Conservation (phyloP, 768 basidiomycete genomes). For the Russula earlei region DNA sequence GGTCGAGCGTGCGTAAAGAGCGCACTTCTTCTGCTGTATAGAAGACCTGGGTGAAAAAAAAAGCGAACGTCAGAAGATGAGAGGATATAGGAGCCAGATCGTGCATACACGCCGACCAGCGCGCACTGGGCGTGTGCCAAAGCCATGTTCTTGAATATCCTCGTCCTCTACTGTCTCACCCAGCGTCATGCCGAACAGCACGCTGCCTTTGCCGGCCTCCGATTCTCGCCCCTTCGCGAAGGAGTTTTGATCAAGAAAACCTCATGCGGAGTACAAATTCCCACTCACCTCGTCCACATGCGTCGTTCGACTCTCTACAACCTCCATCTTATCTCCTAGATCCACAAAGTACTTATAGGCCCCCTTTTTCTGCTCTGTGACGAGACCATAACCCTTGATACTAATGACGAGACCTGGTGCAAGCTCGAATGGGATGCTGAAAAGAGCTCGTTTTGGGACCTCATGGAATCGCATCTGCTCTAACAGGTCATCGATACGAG, state of each 20-base stretch:
- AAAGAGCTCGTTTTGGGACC: constrained; percentile 73
- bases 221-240: constrained; percentile 27
- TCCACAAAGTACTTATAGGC: constrained; percentile 76
- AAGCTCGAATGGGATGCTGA: constrained; percentile 73
- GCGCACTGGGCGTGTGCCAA: constrained; percentile 32
- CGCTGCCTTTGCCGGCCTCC: constrained; percentile 29
- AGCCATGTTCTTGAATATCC: constrained; percentile 31
- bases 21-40: constrained; percentile 78
- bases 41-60: constrained; percentile 47
- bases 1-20: constrained; percentile 71
- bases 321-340: constrained; percentile 66
- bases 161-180: constrained; percentile 30
- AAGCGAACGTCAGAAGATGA: background rate
- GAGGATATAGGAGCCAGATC: constrained; percentile 14
- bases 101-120: constrained; percentile 40
- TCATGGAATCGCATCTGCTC: constrained; percentile 76
- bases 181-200: constrained; percentile 35
- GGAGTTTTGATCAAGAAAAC: background rate
- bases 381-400: constrained; percentile 82
- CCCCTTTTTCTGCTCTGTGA: constrained; percentile 84
- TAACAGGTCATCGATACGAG: constrained; percentile 69
- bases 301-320: constrained; percentile 56
- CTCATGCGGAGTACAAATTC: background rate
- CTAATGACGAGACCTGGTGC: constrained; percentile 68
- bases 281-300: constrained; percentile 66